A percentile compares a stretch with the other conserved stretches of the same genome.
These are phyloP conservation scores for Alloteropsis angusta DNA, from an alignment of 202 grass and related monocot genomes.

Conservation along the genomic window DNA sequence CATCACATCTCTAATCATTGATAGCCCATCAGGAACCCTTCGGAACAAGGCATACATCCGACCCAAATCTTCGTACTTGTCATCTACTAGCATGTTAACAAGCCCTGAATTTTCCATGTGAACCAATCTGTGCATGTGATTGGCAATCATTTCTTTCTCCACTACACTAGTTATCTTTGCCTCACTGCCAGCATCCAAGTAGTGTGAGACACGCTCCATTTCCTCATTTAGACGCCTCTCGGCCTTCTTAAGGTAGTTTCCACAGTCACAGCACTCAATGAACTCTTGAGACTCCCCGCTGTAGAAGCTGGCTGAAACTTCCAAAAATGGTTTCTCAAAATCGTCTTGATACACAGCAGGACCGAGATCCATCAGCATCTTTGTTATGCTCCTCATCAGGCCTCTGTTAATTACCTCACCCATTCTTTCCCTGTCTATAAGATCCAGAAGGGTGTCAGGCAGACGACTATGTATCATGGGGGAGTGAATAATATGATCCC, in stretches of 20 bases:
- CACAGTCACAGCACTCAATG: constrained; percentile 86
- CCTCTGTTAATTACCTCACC: constrained; percentile 88
- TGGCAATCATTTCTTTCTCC: constrained; percentile 94
- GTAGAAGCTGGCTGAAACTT: constrained; percentile 82
- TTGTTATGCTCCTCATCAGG: constrained; percentile 78
- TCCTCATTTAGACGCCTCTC: constrained; percentile 93
- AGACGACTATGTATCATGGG: constrained; percentile 60
- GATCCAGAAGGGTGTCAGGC: constrained; percentile 68
- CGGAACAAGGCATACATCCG: constrained; percentile 87
- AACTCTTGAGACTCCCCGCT: constrained; percentile 74
- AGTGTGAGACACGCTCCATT: constrained; percentile 88
- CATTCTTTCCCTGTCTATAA: constrained; percentile 67
- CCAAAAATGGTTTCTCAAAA: constrained; percentile 86
- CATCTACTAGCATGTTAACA: constrained; percentile 88
- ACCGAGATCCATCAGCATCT: constrained; percentile 95
- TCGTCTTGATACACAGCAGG: constrained; percentile 84
- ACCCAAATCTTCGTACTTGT: constrained; percentile 71
- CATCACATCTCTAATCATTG: constrained; percentile 76
- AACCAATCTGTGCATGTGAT: constrained; percentile 91
- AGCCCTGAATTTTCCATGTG: constrained; percentile 97
- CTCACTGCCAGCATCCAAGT: constrained; percentile 77
- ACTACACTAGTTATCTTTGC: constrained; percentile 88
- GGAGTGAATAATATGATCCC: constrained; percentile 77
- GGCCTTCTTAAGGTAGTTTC: constrained; percentile 78
- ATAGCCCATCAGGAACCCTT: constrained; percentile 80